Evolutionary conservation across 805 yeast species (phyloP).

Genomic region (Babjeviella inositovora): DNA sequence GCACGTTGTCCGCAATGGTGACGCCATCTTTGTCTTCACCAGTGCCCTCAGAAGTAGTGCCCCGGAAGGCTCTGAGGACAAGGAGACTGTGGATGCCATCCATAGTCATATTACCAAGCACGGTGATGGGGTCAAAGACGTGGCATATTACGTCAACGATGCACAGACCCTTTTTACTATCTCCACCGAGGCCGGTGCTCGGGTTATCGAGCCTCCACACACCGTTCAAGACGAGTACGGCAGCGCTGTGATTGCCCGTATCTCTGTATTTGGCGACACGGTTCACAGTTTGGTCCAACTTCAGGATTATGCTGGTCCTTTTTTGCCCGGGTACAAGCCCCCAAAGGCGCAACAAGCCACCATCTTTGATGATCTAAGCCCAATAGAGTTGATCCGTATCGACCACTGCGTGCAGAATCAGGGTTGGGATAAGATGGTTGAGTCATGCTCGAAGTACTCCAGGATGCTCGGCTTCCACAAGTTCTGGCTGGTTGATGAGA

Average conservation of each 20-base stretch:
- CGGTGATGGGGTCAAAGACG: constrained; percentile 74
- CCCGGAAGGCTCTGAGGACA: constrained; percentile 3
- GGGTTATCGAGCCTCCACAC: constrained; percentile 10
- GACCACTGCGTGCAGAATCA: constrained; percentile 80
- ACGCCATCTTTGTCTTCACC: constrained; percentile 29
- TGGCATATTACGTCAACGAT: constrained; percentile 46
- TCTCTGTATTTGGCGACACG: constrained; percentile 42
- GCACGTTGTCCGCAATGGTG: constrained; percentile 46
- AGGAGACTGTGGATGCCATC: constrained; percentile 10
- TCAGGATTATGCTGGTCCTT: constrained; percentile 16
- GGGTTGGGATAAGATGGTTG: constrained; percentile 49
- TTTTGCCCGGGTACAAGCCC: constrained; percentile 30
- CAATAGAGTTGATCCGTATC: constrained; percentile 23
- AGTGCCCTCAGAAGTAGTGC: constrained; percentile 15
- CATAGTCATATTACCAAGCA: constrained; percentile 33
- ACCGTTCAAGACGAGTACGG: constrained; percentile 31
- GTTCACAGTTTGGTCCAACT: constrained; percentile 53
- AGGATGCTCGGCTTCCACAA: constrained; percentile 55
- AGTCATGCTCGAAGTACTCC: constrained; percentile 43
- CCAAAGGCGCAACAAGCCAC: constrained; percentile 2
- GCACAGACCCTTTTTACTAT: constrained; percentile 22
- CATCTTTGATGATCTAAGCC: constrained; percentile 9
- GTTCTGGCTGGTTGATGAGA: constrained; percentile 79
- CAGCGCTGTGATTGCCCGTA: constrained; percentile 29
- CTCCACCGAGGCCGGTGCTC: constrained; percentile 41